Evolutionary conservation across 768 basidiomycete species (phyloP), one percentile per base, ranked within the genome.

Genomic region (Crepidotus variabilis): DNA sequence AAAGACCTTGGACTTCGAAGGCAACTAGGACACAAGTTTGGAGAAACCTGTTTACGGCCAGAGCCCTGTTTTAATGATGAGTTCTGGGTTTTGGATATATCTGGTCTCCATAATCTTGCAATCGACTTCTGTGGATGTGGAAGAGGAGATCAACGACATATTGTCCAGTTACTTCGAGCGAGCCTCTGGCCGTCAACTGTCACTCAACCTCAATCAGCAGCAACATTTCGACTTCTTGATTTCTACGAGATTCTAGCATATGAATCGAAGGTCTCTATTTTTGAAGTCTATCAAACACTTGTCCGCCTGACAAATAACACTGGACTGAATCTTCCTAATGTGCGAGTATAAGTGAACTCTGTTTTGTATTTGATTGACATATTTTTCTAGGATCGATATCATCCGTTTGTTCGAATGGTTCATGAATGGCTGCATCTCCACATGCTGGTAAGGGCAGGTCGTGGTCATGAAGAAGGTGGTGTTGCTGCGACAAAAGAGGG

Each of bases 161-260:
- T 43, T 20, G 18, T 20, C 3, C 39, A 43, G 18, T 20, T 43
- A 20, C 39, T 43, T 3, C 39, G 39, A 20, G 18, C 14, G 5
- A 14, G 39, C 39, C 39, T 43, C 39, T 43, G 13, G 14, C 39
- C 39, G 5, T 43, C 39, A 43, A 43, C 39, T 16, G 18, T 20
- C 13, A 16, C 39, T 20, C 13, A 43, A 16, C 39, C 39, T 5
- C 51, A 65, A 43, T 66, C 69, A 1, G 66, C 63, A 6, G 65
- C 70, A 9, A 68, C 69, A 10, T 64, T 72, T 43, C 24, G 43
- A 0, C 33, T 69, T 5, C 61, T 73, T 1, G 51, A 69, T 4
- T 47, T 45, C 2, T 70, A 66, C 50, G 62, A 71, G n/a, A 51
- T 69, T 0, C 60, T 72, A 0, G 63, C 65, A 8, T 71, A 71